These are phyloP conservation scores for Diddensiella santjacobensis DNA, from an alignment of 805 yeast genomes.

Conservation along the genomic window DNA sequence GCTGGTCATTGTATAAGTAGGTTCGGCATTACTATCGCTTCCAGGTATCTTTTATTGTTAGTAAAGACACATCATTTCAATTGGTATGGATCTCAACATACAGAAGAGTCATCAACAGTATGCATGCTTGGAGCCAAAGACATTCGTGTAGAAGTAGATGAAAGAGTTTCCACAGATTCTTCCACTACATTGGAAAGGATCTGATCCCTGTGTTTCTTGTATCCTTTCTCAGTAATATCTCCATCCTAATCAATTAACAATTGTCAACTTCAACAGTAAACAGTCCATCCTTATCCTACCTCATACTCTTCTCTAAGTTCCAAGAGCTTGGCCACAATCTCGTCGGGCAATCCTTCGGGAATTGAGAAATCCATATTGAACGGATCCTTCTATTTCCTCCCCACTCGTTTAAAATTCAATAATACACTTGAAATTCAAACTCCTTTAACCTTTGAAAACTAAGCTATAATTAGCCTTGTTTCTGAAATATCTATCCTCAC, in stretches of 20 bases:
- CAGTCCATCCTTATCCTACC: slow-evolving; percentile 15
- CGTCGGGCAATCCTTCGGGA: slow-evolving; percentile 41
- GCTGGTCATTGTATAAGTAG: slow-evolving; percentile 4
- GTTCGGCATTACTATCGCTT: neutral
- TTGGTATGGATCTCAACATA: too few species aligned
- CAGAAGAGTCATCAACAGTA: neutral
- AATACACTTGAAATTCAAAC: neutral
- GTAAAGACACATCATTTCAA: too few species aligned
- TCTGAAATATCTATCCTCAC: too few species aligned
- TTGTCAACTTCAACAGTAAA: neutral
- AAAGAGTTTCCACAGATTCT: slow-evolving; percentile 8
- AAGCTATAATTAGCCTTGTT: too few species aligned
- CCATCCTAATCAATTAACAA: slow-evolving; percentile 44
- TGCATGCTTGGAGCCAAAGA: slow-evolving; percentile 12
- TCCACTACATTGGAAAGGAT: slow-evolving; percentile 31
- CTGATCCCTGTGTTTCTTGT: slow-evolving; percentile 51
- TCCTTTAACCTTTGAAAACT: too few species aligned
- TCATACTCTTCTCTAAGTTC: slow-evolving; percentile 48
- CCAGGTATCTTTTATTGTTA: neutral
- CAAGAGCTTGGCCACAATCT: slow-evolving; percentile 37
- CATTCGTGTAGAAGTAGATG: slow-evolving; percentile 16
- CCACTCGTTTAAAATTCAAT: neutral
- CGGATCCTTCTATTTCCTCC: neutral
- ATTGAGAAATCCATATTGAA: slow-evolving; percentile 45
- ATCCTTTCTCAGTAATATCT: slow-evolving; percentile 70